These are phyloP conservation scores for Beauveria bassiana DNA, from an alignment of 2,329 filamentous ascomycete genomes.

Conservation along the genomic window DNA sequence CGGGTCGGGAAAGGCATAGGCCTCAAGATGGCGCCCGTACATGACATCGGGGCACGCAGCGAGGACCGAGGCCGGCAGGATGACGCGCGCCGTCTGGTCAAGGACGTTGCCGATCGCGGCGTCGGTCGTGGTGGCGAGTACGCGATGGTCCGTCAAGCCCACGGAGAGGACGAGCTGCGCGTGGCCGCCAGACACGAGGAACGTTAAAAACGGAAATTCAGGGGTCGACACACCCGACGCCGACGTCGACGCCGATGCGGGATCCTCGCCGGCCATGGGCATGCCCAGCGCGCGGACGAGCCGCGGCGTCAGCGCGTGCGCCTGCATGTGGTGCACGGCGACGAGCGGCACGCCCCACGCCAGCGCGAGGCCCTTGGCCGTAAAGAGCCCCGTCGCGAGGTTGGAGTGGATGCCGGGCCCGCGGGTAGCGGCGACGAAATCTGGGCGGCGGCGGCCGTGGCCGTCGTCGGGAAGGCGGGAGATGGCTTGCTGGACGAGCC, in stretches of 20 bases:
- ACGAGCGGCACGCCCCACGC: constrained; percentile 79
- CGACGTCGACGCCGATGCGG: neutral
- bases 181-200: constrained; percentile 89
- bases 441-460: constrained; percentile 36
- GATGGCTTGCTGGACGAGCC: constrained; percentile 59
- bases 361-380: constrained; percentile 77
- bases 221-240: constrained; percentile 29
- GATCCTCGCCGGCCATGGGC: constrained; percentile 12
- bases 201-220: constrained; percentile 74
- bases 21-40: constrained; percentile 74
- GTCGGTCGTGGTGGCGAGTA: constrained; percentile 67
- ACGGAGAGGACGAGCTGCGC: constrained; percentile 74
- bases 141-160: constrained; percentile 58
- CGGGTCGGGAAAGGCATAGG: constrained; percentile 56
- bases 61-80: constrained; percentile 58
- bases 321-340: constrained; percentile 95
- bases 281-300: constrained; percentile 57
- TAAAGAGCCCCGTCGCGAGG: constrained; percentile 69
- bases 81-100: constrained; percentile 74
- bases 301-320: constrained; percentile 81
- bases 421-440: constrained; percentile 83
- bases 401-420: constrained; percentile 84
- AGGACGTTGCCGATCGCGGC: constrained; percentile 85
- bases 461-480: constrained; percentile 34
- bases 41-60: constrained; percentile 53